A percentile compares a stretch with the other conserved stretches of the same genome.
Conservation (phyloP, 2,329 filamentous ascomycete genomes). For the Scedosporium dehoogii region DNA sequence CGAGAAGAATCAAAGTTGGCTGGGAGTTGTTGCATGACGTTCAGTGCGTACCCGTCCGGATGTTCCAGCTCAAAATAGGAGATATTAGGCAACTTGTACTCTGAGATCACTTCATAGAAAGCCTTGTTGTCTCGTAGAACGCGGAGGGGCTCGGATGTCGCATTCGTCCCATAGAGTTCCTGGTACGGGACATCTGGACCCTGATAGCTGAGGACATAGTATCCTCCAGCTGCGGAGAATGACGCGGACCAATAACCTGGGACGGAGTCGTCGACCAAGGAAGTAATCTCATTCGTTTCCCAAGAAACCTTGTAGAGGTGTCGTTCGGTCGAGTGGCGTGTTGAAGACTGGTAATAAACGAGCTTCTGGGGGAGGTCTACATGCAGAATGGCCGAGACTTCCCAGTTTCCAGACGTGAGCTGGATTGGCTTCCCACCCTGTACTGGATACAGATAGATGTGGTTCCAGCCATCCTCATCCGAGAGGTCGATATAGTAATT, state of each 20-base stretch:
- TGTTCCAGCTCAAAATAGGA: conserved; percentile 54
- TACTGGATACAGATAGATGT: conserved; percentile 55
- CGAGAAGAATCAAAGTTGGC: conserved; percentile 51
- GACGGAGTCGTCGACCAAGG: conserved; percentile 51
- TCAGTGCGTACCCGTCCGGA: conserved; percentile 49
- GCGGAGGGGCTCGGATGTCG: conserved; percentile 39
- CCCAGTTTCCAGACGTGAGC: conserved; percentile 57
- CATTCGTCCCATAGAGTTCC: conserved; percentile 51
- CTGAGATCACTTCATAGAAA: conserved; percentile 42
- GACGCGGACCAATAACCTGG: conserved; percentile 53
- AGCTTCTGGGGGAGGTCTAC: conserved; percentile 45
- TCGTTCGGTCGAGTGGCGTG: conserved; percentile 55
- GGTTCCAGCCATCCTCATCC: conserved; percentile 55
- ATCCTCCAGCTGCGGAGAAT: conserved; percentile 52
- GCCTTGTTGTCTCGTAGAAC: conserved; percentile 51
- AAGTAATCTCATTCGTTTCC: conserved; percentile 38
- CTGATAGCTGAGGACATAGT: conserved; percentile 55
- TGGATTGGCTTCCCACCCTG: conserved; percentile 42
- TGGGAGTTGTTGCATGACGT: conserved; percentile 56
- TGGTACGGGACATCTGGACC: conserved; percentile 62
- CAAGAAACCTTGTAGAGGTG: conserved; percentile 60
- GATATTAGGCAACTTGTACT: conserved; percentile 54
- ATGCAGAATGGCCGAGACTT: conserved; percentile 49
- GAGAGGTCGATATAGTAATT: conserved; percentile 57
- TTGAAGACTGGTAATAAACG: conserved; percentile 56